A percentile compares a stretch with the other conserved stretches of the same genome.
Conservation (phyloP, 768 basidiomycete species). For the Lentinula sp. region DNA sequence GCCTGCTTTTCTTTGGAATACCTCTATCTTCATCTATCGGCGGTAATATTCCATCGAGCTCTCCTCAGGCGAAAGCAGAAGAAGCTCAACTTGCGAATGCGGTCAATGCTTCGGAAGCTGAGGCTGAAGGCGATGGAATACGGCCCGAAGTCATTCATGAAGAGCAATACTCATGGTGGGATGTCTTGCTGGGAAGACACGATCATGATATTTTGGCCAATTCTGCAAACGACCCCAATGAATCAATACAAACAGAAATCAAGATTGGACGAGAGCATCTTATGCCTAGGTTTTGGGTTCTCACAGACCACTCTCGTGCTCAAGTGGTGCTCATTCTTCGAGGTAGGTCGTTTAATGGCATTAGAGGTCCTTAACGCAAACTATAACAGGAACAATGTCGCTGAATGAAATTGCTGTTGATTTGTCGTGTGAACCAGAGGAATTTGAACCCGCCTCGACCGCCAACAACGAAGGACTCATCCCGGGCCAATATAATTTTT, state of each 20-base stretch:
- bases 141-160: conserved; percentile 2
- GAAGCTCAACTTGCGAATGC: conserved; percentile 59
- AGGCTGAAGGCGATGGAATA: conserved; percentile 39
- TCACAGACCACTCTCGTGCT: conserved; percentile 70
- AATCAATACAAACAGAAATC: conserved; percentile 25
- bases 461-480: conserved; percentile 16
- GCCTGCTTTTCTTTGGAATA: conserved; percentile 76
- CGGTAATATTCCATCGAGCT: conserved; percentile 20
- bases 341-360: conserved; percentile 28
- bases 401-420: conserved; percentile 85
- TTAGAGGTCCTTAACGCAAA: not conserved
- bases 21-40: conserved; percentile 30
- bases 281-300: conserved; percentile 83
- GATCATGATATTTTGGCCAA: conserved; percentile 80
- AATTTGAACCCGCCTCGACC: conserved; percentile 52
- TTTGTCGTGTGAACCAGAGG: conserved; percentile 72
- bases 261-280: conserved; percentile 57
- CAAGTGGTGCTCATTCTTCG: conserved; percentile 75
- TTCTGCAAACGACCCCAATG: conserved; percentile 30
- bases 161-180: conserved; percentile 73
- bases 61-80: conserved; percentile 43
- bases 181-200: conserved; percentile 71
- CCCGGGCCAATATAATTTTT: conserved; percentile 33
- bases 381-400: conserved; percentile 65
- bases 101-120: conserved; percentile 66